These are phyloP conservation scores for Solanum rostratum DNA, from an alignment of 257 asterid genomes.

Conservation along the genomic window DNA sequence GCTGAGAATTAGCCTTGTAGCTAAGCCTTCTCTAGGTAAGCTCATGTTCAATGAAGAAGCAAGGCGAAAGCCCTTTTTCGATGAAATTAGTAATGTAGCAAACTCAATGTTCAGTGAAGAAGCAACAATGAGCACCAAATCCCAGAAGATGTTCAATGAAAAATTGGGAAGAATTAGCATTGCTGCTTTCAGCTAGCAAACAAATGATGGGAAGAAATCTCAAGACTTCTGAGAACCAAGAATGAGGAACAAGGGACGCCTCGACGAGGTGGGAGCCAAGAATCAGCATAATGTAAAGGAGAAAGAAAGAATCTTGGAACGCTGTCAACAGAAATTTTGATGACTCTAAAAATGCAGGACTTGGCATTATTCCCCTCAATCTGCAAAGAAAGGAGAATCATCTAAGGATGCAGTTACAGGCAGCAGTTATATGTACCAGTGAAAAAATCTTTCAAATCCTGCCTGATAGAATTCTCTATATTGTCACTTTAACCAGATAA, in stretches of 20 bases:
- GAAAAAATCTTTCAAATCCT: not conserved
- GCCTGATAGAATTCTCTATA: not conserved
- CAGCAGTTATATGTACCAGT: not conserved
- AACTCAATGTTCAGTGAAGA: not conserved
- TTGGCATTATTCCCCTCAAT: slow-evolving; percentile 18
- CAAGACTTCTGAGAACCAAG: not conserved
- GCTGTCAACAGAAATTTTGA: slow-evolving; percentile 19
- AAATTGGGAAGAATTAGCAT: not conserved
- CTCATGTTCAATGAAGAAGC: not conserved
- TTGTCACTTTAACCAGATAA: slow-evolving; percentile 1
- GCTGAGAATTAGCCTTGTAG: not conserved
- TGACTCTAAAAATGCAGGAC: slow-evolving; percentile 23
- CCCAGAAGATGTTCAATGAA: not conserved
- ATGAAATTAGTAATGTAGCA: not conserved
- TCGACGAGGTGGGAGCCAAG: not conserved
- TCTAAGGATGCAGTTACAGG: not conserved
- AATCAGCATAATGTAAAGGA: not conserved
- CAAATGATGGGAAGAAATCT: not conserved
- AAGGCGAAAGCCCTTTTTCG: not conserved
- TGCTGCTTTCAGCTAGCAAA: not conserved
- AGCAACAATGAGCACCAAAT: not conserved
- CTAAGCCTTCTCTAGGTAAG: not conserved
- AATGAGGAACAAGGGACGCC: not conserved
- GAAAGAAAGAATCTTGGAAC: not conserved
- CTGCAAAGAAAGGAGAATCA: slow-evolving; percentile 9